Conservation (phyloP, 2,329 filamentous ascomycete species). For the Knoxdaviesia proteae region DNA sequence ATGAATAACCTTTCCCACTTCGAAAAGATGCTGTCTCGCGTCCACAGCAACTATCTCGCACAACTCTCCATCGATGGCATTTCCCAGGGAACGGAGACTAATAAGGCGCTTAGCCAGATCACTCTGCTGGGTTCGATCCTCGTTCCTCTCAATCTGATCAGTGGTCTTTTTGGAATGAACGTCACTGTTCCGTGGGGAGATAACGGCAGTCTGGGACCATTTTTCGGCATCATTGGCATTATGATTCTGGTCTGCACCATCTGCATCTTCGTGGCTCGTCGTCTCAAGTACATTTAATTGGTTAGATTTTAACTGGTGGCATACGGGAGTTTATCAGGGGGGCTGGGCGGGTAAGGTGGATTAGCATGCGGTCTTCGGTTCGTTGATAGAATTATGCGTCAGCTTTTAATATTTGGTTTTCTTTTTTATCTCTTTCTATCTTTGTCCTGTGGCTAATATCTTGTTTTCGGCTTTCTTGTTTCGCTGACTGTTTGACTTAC, state of each 20-base stretch:
- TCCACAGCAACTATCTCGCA: constrained; percentile 89
- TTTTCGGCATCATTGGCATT: constrained; percentile 27
- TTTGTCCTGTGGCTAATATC: not conserved
- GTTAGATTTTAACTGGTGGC: too few species aligned
- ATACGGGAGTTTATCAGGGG: too few species aligned
- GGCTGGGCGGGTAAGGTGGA: too few species aligned
- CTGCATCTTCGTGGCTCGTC: constrained; percentile 24
- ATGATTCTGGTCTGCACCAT: constrained; percentile 31
- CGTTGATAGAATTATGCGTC: not conserved
- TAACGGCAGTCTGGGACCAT: constrained; percentile 29
- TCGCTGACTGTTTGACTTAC: too few species aligned
- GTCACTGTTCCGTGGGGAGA: constrained; percentile 46
- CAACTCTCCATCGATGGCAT: constrained; percentile 87
- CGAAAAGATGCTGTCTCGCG: constrained; percentile 88
- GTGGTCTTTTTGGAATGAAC: constrained; percentile 77
- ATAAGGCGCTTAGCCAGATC: constrained; percentile 82
- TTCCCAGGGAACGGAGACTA: constrained; percentile 68
- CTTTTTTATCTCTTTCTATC: not conserved
- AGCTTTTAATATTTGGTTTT: not conserved
- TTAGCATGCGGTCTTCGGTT: not conserved
- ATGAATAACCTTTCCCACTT: constrained; percentile 91
- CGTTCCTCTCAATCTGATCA: constrained; percentile 88
- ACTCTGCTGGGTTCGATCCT: constrained; percentile 85
- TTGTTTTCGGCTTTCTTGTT: not conserved
- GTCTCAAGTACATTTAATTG: constrained; percentile 22